Evolutionary conservation across 1,284 basidiomycete species (phyloP).

Genomic region (Flammula alnicola): DNA sequence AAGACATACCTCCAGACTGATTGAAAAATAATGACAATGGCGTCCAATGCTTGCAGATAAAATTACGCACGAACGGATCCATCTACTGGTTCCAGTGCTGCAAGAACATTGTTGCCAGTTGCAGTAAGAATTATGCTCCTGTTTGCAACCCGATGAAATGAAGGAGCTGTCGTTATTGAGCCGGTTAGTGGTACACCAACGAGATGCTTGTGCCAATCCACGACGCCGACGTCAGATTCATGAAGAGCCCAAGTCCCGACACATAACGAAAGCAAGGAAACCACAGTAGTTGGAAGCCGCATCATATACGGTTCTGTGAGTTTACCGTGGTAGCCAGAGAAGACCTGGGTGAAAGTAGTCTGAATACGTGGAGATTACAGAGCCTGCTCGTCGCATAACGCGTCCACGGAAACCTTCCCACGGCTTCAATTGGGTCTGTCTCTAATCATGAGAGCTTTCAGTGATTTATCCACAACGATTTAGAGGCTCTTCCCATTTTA

Average conservation of each 20-base stretch:
- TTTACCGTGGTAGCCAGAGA: too few relatives aligned
- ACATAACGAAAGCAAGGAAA: constrained; percentile 22
- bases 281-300: constrained; percentile 25
- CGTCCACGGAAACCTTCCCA: too few relatives aligned
- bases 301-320: constrained; percentile 20
- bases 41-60: constrained; percentile 12
- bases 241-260: constrained; percentile 52
- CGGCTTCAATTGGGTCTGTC: too few relatives aligned
- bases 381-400: too few relatives aligned
- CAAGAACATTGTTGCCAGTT: constrained; percentile 81
- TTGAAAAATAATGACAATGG: constrained; percentile 13
- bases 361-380: too few relatives aligned
- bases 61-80: constrained; percentile 71
- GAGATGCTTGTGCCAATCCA: constrained; percentile 85
- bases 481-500: too few relatives aligned
- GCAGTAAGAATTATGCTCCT: constrained; percentile 67
- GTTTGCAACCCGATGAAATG: constrained; percentile 54
- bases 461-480: too few relatives aligned
- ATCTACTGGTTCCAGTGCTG: constrained; percentile 72
- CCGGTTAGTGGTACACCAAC: constrained; percentile 69
- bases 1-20: constrained; percentile 86
- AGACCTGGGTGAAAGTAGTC: constrained; percentile 1
- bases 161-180: constrained; percentile 54
- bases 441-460: too few relatives aligned
- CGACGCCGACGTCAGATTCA: constrained; percentile 77